Base-by-base conservation (phyloP, 768 basidiomycete species). In the Saitozyma podzolica region DNA sequence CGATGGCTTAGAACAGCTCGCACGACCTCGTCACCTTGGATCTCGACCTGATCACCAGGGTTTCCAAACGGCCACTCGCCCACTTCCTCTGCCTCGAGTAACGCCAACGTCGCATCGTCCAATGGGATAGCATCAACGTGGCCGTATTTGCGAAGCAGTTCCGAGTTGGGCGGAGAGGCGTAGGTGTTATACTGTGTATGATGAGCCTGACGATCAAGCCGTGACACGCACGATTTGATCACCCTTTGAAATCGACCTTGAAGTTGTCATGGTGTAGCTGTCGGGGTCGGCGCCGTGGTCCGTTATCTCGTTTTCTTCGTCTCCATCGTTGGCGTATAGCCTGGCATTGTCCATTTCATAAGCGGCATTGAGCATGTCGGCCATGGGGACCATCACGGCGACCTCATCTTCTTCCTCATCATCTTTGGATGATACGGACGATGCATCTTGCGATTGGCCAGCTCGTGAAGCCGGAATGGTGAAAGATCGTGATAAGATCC, bases 371-470 rank as follows among this genome's bases (percentile, higher is more conserved):
- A 99, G 82, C 82, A 98, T 86, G 79, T 99, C 96, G 3, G 96
- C 96, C 82, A 98, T 87, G 0, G 95, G 94, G 5, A 97, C 89
- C 92, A 98, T 93, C 3, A 89, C 86, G 9, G 90, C 86, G 64
- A 89, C 86, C 9, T 84, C 83, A 7, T 85, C 80, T 61, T 86
- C 84, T 17, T 85, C 85, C 5, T 84, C 84, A 11, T 80, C 68
- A 75, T 79, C 70, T 7, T 80, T 80, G 14, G 56, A 56, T n/a
- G 13, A 19, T 37, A 40, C 63, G 63, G 29, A 81, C 80, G 59
- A 37, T 11, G 20, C 40, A 6, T 52, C 55, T 54, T 41, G 40
- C 67, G 72, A 8, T 68, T 74, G 40, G 62, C 74, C 47, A 80
- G 80, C 83, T 59, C 39, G 54, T 13, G 45, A 11, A 47, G 60